Conservation (phyloP, 768 basidiomycete species). For the Hemileccinum impolitum region DNA sequence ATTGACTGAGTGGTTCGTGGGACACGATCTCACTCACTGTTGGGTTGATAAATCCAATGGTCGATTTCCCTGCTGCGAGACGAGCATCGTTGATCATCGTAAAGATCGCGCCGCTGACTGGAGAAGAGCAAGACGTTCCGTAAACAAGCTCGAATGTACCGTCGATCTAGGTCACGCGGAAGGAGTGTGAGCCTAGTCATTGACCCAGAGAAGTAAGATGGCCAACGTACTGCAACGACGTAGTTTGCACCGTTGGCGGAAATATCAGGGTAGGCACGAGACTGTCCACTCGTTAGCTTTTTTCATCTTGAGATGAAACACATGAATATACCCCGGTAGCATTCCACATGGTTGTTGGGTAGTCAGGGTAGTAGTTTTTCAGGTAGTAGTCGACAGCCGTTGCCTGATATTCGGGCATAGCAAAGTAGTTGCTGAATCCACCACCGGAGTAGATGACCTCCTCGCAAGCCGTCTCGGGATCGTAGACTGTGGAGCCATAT, state of each 20-base stretch:
- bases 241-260: conserved; percentile 36
- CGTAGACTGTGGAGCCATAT: conserved; percentile 28
- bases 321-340: conserved; percentile 18
- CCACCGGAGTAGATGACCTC: conserved; percentile 29
- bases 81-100: conserved; percentile 37
- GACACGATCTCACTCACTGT: conserved; percentile 35
- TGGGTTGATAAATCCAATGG: conserved; percentile 43
- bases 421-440: conserved; percentile 42
- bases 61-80: conserved; percentile 24
- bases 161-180: conserved; percentile 16
- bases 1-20: not conserved
- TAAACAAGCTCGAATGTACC: conserved; percentile 6
- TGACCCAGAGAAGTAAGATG: not conserved
- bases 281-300: conserved; percentile 33
- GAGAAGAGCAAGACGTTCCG: conserved; percentile 33
- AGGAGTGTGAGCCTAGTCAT: not conserved
- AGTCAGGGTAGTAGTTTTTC: conserved; percentile 26
- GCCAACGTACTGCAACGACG: conserved; percentile 15
- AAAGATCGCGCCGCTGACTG: conserved; percentile 28
- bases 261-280: conserved; percentile 37
- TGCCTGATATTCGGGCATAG: conserved; percentile 39
- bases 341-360: conserved; percentile 24
- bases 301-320: conserved; percentile 19
- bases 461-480: conserved; percentile 30
- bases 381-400: conserved; percentile 31